phyloP scores from a whole-genome alignment of 2,329 filamentous ascomycete species.

The Hypomyces perniciosus region DNA sequence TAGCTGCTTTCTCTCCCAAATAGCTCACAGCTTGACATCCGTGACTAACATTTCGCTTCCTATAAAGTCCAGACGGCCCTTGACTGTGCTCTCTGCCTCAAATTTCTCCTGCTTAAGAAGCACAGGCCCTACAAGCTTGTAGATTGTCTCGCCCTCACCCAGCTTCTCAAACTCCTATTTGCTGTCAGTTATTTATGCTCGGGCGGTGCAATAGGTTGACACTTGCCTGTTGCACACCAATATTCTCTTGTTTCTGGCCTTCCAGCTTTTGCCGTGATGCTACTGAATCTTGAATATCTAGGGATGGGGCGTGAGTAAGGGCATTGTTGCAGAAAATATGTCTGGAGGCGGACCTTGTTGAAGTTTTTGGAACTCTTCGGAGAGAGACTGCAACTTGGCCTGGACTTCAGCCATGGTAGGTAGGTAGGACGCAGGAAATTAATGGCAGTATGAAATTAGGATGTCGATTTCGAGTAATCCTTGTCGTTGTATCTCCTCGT shows the following conservation, averaged over 20 bases:
- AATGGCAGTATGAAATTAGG: too few relatives aligned
- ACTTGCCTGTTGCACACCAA: slow-evolving; percentile 71
- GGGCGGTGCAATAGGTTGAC: too few relatives aligned
- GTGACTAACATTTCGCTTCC: slow-evolving; percentile 76
- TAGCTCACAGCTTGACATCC: not conserved
- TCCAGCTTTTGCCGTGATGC: slow-evolving; percentile 84
- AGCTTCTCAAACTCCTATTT: slow-evolving; percentile 73
- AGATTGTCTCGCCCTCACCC: slow-evolving; percentile 79
- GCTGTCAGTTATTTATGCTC: slow-evolving; percentile 14
- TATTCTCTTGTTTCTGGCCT: slow-evolving; percentile 89
- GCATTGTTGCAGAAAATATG: not conserved
- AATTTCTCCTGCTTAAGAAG: slow-evolving; percentile 89
- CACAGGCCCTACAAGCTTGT: slow-evolving; percentile 91
- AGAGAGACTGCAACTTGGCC: slow-evolving; percentile 71
- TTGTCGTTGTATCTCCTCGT: too few relatives aligned
- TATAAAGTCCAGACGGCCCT: slow-evolving; percentile 87
- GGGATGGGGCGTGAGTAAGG: not conserved
- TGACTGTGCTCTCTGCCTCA: slow-evolving; percentile 86
- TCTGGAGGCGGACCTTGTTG: slow-evolving; percentile 61
- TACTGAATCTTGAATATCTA: slow-evolving; percentile 74
- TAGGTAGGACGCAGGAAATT: not conserved
- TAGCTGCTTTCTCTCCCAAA: slow-evolving; percentile 12
- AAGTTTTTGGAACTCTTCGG: slow-evolving; percentile 80
- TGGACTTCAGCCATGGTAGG: slow-evolving; percentile 63
- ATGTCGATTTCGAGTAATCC: too few relatives aligned